phyloP scores from a whole-genome alignment of 73 alveolate genomes.

The Uronychia setigera region DNA sequence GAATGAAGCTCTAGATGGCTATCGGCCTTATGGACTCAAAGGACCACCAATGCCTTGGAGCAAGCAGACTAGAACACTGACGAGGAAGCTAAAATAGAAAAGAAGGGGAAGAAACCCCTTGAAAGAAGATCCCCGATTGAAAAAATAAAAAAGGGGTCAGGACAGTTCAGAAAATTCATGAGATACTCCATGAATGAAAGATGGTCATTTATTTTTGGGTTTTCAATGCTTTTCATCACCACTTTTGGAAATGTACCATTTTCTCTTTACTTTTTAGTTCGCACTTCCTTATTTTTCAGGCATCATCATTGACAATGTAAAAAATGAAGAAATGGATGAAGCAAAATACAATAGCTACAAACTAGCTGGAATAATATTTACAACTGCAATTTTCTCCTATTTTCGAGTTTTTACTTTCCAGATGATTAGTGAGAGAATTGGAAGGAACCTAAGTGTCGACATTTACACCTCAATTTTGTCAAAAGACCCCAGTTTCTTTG shows the following conservation, averaged over 20 bases:
- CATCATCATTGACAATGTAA: slow-evolving; percentile 21
- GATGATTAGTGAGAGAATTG: slow-evolving; percentile 52
- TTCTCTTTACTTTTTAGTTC: slow-evolving; percentile 9
- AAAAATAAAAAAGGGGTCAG: no score
- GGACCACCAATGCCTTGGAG: slow-evolving; percentile 93
- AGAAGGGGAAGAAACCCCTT: no score
- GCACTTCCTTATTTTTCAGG: slow-evolving; percentile 46
- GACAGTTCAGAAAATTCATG: neutral
- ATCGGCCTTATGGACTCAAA: slow-evolving; percentile 81
- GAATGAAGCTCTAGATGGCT: slow-evolving; percentile 87
- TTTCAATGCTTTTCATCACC: slow-evolving; percentile 11
- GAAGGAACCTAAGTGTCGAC: slow-evolving; percentile 25
- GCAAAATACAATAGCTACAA: neutral
- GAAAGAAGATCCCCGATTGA: no score
- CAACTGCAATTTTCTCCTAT: slow-evolving; percentile 16
- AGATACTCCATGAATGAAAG: slow-evolving; percentile 9
- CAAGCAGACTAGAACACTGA: slow-evolving; percentile 43
- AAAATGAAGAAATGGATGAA: slow-evolving; percentile 9
- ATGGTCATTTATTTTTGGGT: slow-evolving; percentile 16
- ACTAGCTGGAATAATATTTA: slow-evolving; percentile 17
- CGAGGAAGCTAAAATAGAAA: no score
- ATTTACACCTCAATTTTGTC: slow-evolving; percentile 12
- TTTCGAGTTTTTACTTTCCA: slow-evolving; percentile 40
- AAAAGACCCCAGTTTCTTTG: slow-evolving; percentile 56
- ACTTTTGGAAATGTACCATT: neutral